These are phyloP conservation scores for Laetiporus sulphureus DNA, from an alignment of 1,284 basidiomycete species.

Conservation along the genomic window DNA sequence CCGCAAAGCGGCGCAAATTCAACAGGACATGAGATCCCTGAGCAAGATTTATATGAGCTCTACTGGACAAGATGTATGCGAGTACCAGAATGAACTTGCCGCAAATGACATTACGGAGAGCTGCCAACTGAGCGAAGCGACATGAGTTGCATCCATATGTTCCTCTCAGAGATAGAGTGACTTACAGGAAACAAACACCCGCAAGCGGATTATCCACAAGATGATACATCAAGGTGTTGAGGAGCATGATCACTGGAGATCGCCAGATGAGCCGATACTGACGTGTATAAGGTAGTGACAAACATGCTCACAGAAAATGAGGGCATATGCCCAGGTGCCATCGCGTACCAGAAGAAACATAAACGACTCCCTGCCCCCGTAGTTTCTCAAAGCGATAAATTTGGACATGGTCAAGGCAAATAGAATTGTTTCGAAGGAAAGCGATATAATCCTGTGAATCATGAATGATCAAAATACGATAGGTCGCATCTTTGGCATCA, in stretches of 20 bases:
- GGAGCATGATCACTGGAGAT: conserved; percentile 10
- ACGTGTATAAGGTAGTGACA: no score
- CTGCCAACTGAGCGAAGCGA: not conserved
- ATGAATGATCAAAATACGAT: not conserved
- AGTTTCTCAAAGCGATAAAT: conserved; percentile 1
- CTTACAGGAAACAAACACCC: conserved; percentile 9
- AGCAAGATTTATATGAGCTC: no score
- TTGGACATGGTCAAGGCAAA: conserved; percentile 8
- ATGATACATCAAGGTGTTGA: conserved; percentile 10
- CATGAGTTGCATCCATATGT: not conserved
- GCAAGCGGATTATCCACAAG: conserved; percentile 4
- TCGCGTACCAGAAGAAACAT: conserved; percentile 7
- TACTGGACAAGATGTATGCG: no score
- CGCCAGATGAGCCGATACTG: no score
- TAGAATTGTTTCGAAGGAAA: conserved; percentile 6
- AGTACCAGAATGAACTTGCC: not conserved
- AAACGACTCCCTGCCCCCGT: conserved; percentile 1
- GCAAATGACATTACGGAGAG: conserved; percentile 2
- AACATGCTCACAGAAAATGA: conserved; percentile 10
- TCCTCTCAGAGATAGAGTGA: not conserved
- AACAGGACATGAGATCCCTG: not conserved
- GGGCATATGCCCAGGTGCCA: conserved; percentile 11
- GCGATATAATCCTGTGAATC: conserved; percentile 1
- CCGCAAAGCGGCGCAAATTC: not conserved
- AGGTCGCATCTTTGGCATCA: no score